phyloP scores from a whole-genome alignment of 768 basidiomycete genomes.

The Rossbeevera mucosa region DNA sequence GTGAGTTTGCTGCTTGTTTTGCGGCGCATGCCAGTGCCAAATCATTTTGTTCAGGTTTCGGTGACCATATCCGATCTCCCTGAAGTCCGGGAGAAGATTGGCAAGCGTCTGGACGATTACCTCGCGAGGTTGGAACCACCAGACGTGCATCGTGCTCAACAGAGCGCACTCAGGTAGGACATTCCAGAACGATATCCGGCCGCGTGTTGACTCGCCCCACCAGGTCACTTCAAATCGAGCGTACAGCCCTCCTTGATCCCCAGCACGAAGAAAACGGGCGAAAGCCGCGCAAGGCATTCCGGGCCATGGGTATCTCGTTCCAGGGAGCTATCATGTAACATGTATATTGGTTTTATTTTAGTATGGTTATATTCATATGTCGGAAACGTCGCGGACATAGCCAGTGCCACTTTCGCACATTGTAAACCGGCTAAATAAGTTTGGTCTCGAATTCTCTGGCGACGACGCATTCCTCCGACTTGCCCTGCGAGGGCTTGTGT shows the following conservation, averaged over 20 bases:
- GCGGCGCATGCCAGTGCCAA: neutral
- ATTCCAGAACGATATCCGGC: neutral
- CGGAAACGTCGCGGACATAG: neutral
- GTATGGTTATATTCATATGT: too few relatives aligned
- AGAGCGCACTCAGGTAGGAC: constrained; percentile 22
- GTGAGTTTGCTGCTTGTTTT: constrained; percentile 31
- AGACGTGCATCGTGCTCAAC: constrained; percentile 20
- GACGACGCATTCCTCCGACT: constrained; percentile 12
- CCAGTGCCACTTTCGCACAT: constrained; percentile 25
- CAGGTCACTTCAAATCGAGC: constrained; percentile 26
- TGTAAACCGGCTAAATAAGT: constrained; percentile 18
- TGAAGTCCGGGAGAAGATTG: constrained; percentile 30
- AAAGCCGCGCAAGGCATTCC: constrained; percentile 4
- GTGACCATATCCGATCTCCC: constrained; percentile 30
- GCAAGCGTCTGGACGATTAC: constrained; percentile 23
- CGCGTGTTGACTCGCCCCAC: constrained; percentile 2
- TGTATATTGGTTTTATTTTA: too few relatives aligned
- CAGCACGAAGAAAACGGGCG: neutral
- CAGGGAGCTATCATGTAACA: constrained; percentile 19
- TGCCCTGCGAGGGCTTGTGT: neutral
- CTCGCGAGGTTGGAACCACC: constrained; percentile 12
- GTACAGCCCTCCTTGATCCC: constrained; percentile 25
- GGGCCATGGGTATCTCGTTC: constrained; percentile 15
- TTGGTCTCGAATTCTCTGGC: constrained; percentile 11
- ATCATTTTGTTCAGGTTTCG: constrained; percentile 21